Evolutionary conservation across 345 rosid genomes (phyloP).

Genomic region (Angophora floribunda): DNA sequence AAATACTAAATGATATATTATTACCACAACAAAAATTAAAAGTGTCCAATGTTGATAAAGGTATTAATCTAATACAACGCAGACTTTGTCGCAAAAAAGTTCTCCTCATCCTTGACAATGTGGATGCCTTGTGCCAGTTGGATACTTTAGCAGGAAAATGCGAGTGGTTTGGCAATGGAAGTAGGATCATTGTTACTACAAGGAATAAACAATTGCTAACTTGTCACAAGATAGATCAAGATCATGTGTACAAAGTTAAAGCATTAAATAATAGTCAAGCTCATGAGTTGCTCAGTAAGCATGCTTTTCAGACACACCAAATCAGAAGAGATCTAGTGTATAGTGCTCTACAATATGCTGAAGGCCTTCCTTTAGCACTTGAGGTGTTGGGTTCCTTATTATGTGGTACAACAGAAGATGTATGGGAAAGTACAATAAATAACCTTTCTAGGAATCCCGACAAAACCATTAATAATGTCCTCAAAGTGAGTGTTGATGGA

Average conservation of each 20-base stretch:
- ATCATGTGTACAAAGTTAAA: not conserved
- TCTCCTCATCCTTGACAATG: not conserved
- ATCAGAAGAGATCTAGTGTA: not conserved
- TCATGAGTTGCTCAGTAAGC: not conserved
- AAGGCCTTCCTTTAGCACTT: not conserved
- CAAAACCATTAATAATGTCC: not conserved
- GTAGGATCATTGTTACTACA: not conserved
- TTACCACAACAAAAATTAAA: fast-evolving
- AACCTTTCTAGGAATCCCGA: not conserved
- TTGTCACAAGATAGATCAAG: not conserved
- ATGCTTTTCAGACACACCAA: not conserved
- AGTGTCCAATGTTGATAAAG: not conserved
- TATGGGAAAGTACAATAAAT: not conserved
- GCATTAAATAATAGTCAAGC: fast-evolving
- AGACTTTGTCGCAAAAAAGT: not conserved
- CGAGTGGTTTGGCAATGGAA: not conserved
- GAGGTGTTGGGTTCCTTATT: not conserved
- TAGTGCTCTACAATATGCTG: not conserved
- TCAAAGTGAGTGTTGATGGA: not conserved
- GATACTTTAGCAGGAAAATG: not conserved
- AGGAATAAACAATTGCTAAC: not conserved
- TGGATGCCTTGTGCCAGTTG: not conserved
- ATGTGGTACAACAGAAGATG: not conserved
- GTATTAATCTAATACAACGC: fast-evolving
- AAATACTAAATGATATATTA: fast-evolving